Evolutionary conservation across 352 stramenopile genomes (phyloP).

Genomic region (Saprolegnia parasitica): DNA sequence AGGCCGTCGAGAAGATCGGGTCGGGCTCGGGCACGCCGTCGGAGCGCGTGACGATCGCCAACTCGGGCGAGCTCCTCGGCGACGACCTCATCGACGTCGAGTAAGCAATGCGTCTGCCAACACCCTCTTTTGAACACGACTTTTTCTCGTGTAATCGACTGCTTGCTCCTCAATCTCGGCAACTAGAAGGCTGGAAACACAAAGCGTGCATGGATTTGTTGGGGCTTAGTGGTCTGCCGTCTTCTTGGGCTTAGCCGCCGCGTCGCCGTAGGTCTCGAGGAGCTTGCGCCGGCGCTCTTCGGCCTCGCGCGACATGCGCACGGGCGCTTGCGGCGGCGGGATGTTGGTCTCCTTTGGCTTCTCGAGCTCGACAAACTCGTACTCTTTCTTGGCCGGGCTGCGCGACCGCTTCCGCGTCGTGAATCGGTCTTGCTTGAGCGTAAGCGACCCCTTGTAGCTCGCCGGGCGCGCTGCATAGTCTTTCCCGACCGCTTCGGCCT

Average conservation of each 20-base stretch:
- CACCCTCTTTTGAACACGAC: no score
- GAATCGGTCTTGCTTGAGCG: slow-evolving; percentile 86
- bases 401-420: slow-evolving; percentile 65
- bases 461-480: slow-evolving; percentile 87
- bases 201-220: background rate
- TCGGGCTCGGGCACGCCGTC: slow-evolving; percentile 85
- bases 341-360: slow-evolving; percentile 25
- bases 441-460: slow-evolving; percentile 91
- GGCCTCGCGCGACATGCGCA: slow-evolving; percentile 33
- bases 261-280: slow-evolving; percentile 77
- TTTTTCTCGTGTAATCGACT: no score
- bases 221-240: background rate
- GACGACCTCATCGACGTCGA: slow-evolving; percentile 49
- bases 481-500: slow-evolving; percentile 79
- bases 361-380: slow-evolving; percentile 45
- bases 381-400: slow-evolving; percentile 57
- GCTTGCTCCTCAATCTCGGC: background rate
- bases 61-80: slow-evolving; percentile 89
- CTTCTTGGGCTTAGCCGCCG: slow-evolving; percentile 37
- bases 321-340: slow-evolving; percentile 7
- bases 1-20: slow-evolving; percentile 93
- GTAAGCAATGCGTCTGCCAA: slow-evolving; percentile 21
- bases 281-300: slow-evolving; percentile 67
- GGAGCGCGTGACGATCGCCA: slow-evolving; percentile 88
- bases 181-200: background rate